phyloP scores from a whole-genome alignment of 2,329 filamentous ascomycete species.

The Fusarium camptoceras region DNA sequence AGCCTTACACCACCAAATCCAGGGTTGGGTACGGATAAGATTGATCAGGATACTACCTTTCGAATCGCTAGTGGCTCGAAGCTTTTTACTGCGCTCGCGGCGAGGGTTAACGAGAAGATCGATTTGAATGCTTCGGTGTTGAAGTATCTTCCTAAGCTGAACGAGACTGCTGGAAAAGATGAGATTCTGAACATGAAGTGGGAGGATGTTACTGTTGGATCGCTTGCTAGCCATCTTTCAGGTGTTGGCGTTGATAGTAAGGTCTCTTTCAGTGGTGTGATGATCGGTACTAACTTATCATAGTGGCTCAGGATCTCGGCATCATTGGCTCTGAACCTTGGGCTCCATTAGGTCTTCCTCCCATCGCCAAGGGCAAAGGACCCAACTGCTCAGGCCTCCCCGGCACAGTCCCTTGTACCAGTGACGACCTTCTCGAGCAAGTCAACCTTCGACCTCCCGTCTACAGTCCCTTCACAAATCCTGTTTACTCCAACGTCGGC shows the following conservation, averaged over 20 bases:
- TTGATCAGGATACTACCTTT: conserved; percentile 51
- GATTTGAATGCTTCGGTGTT: conserved; percentile 58
- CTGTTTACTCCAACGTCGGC: conserved; percentile 63
- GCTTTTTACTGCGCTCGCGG: conserved; percentile 50
- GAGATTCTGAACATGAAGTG: conserved; percentile 54
- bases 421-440: conserved; percentile 45
- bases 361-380: conserved; percentile 44
- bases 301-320: conserved; percentile 52
- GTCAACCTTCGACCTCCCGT: conserved; percentile 51
- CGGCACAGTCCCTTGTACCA: conserved; percentile 48
- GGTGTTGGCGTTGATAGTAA: conserved; percentile 56
- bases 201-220: conserved; percentile 60
- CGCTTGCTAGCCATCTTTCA: conserved; percentile 59
- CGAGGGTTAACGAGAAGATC: conserved; percentile 47
- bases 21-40: conserved; percentile 39
- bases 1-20: conserved; percentile 54
- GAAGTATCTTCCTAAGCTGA: conserved; percentile 57
- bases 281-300: not conserved
- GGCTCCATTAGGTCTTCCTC: conserved; percentile 50
- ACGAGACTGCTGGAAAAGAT: conserved; percentile 41
- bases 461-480: conserved; percentile 57
- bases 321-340: conserved; percentile 45
- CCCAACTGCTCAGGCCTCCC: conserved; percentile 53
- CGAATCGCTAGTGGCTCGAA: conserved; percentile 53
- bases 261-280: rapidly evolving